phyloP scores from a whole-genome alignment of 495 filamentous ascomycete species.

The Talaromyces trachyspermus region DNA sequence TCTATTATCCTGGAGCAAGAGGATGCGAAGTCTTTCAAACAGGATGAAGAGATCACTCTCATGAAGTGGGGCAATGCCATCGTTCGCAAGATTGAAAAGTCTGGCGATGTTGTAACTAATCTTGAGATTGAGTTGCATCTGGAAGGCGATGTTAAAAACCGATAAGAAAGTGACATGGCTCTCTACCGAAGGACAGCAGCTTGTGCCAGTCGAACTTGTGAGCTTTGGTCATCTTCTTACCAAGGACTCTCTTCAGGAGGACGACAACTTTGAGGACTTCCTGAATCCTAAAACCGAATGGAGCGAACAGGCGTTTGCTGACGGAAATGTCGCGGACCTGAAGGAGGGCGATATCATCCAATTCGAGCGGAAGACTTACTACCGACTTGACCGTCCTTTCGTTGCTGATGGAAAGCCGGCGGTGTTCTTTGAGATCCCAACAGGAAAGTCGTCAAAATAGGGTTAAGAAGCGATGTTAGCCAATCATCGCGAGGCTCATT shows the following conservation, averaged over 20 bases:
- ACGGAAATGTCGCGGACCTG: slow-evolving; percentile 68
- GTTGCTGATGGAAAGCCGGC: slow-evolving; percentile 52
- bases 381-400: slow-evolving; percentile 61
- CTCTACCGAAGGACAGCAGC: slow-evolving; percentile 60
- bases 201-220: slow-evolving; percentile 75
- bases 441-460: slow-evolving; percentile 48
- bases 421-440: slow-evolving; percentile 75
- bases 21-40: slow-evolving; percentile 72
- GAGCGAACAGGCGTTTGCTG: slow-evolving; percentile 66
- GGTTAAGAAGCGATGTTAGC: not conserved
- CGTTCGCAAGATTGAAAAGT: slow-evolving; percentile 61
- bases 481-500: too few relatives aligned
- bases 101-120: slow-evolving; percentile 50
- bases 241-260: slow-evolving; percentile 80
- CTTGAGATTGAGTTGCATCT: slow-evolving; percentile 77
- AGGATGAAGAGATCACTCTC: slow-evolving; percentile 86
- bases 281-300: slow-evolving; percentile 70
- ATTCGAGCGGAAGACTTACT: slow-evolving; percentile 90
- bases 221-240: slow-evolving; percentile 91
- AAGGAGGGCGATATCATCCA: slow-evolving; percentile 84
- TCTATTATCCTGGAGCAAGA: slow-evolving; percentile 75
- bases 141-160: slow-evolving; percentile 86
- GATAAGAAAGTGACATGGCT: slow-evolving; percentile 95
- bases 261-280: slow-evolving; percentile 75
- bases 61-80: slow-evolving; percentile 96